These are phyloP conservation scores for Peniophora sp. DNA, from an alignment of 1,284 basidiomycete genomes.

Conservation along the genomic window DNA sequence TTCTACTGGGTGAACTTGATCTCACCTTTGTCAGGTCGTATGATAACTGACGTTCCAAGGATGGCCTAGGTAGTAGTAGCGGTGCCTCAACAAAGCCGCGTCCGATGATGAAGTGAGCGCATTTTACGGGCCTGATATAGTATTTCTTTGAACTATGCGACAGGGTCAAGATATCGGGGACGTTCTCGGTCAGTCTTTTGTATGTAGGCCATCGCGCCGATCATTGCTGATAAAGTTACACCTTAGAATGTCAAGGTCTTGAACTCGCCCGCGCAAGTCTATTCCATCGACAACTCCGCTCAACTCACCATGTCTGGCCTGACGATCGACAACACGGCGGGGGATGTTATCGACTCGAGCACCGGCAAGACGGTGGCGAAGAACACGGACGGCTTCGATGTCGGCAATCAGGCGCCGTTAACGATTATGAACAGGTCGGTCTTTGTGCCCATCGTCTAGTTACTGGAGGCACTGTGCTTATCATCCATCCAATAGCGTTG, in stretches of 20 bases:
- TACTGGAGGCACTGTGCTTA: no score
- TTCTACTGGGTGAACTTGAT: conserved; percentile 26
- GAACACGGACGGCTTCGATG: conserved; percentile 52
- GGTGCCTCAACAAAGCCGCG: conserved; percentile 31
- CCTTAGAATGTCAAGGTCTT: conserved; percentile 26
- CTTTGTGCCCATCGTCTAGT: no score
- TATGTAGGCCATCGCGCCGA: background rate
- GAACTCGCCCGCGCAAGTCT: conserved; percentile 28
- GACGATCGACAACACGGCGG: conserved; percentile 29
- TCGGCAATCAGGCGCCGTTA: conserved; percentile 28
- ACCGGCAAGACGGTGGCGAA: conserved; percentile 26
- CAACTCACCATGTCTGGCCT: conserved; percentile 22
- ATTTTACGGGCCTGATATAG: background rate
- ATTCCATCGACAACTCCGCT: conserved; percentile 23
- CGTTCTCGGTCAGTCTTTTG: conserved; percentile 27
- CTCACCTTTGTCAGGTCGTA: background rate
- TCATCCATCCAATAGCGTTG: conserved; percentile 9
- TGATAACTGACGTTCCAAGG: conserved; percentile 14
- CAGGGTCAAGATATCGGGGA: conserved; percentile 49
- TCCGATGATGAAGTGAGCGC: conserved; percentile 27
- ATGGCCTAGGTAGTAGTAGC: conserved; percentile 29
- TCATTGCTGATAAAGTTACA: background rate
- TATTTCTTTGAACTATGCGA: background rate
- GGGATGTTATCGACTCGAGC: conserved; percentile 35
- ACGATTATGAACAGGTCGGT: conserved; percentile 32